These are phyloP conservation scores for Claviceps maximensis DNA, from an alignment of 2,329 filamentous ascomycete species.

Conservation along the genomic window DNA sequence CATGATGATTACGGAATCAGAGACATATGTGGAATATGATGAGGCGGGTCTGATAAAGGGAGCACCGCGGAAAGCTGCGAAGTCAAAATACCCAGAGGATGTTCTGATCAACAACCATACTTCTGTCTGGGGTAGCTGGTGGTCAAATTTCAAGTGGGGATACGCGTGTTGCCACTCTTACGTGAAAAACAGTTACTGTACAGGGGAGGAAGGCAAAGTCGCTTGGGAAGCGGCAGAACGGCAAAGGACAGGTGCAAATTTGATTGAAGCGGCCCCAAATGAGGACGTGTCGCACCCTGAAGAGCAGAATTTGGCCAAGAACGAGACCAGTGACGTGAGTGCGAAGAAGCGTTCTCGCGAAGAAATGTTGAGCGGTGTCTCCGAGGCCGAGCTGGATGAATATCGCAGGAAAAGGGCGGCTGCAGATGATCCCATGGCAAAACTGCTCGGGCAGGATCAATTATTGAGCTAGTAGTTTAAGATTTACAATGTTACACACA, in stretches of 20 bases:
- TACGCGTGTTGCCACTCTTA: slow-evolving; percentile 90
- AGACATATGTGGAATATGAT: slow-evolving; percentile 88
- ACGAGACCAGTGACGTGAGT: slow-evolving; percentile 18
- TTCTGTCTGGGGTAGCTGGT: slow-evolving; percentile 94
- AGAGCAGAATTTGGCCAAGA: slow-evolving; percentile 15
- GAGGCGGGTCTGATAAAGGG: slow-evolving; percentile 83
- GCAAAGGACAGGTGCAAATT: slow-evolving; percentile 35
- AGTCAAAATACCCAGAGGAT: slow-evolving; percentile 88
- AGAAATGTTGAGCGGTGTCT: slow-evolving; percentile 65
- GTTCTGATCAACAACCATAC: slow-evolving; percentile 82
- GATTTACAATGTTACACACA: not conserved
- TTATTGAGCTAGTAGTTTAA: slow-evolving; percentile 25
- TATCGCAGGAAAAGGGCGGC: slow-evolving; percentile 65
- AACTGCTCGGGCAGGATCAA: slow-evolving; percentile 61
- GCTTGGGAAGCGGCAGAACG: slow-evolving; percentile 67
- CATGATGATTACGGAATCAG: slow-evolving; percentile 63
- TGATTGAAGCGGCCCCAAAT: slow-evolving; percentile 24
- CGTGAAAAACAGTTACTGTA: slow-evolving; percentile 95
- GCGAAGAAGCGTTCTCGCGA: slow-evolving; percentile 61
- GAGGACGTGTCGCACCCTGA: slow-evolving; percentile 12
- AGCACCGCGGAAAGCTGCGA: slow-evolving; percentile 59
- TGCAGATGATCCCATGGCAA: slow-evolving; percentile 78
- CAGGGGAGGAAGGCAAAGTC: slow-evolving; percentile 71
- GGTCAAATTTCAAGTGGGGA: slow-evolving; percentile 89
- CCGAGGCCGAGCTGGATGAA: slow-evolving; percentile 74